These are phyloP conservation scores for Ophiorrhiza pumila DNA, from an alignment of 257 asterid genomes.

Conservation along the genomic window DNA sequence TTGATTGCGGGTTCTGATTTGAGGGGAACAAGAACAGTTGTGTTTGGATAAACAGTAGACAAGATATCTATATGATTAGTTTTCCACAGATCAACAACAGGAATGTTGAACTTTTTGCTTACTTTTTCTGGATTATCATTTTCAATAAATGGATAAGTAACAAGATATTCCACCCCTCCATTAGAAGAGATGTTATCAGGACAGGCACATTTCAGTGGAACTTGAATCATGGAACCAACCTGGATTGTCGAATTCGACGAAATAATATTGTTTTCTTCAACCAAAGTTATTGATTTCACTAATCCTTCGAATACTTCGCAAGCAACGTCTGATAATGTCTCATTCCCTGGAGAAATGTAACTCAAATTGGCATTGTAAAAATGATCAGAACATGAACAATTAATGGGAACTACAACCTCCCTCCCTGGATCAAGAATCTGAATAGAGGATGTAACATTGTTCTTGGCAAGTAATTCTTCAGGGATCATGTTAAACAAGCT, in stretches of 20 bases:
- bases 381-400: slow-evolving; percentile 43
- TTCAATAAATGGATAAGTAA: slow-evolving; percentile 53
- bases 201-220: slow-evolving; percentile 72
- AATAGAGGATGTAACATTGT: slow-evolving; percentile 29
- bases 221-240: slow-evolving; percentile 32
- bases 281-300: slow-evolving; percentile 42
- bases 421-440: slow-evolving; percentile 41
- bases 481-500: slow-evolving; percentile 35
- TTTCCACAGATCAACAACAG: slow-evolving; percentile 47
- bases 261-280: slow-evolving; percentile 25
- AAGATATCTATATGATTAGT: slow-evolving; percentile 37
- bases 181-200: slow-evolving; percentile 28
- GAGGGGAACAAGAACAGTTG: slow-evolving; percentile 62
- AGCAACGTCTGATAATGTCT: slow-evolving; percentile 29
- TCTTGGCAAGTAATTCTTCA: slow-evolving; percentile 28
- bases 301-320: slow-evolving; percentile 57
- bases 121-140: slow-evolving; percentile 38
- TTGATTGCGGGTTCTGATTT: slow-evolving; percentile 42
- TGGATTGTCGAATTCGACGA: neutral
- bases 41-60: slow-evolving; percentile 51
- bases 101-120: slow-evolving; percentile 41
- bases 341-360: slow-evolving; percentile 25
- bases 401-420: slow-evolving; percentile 52
- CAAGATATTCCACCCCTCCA: slow-evolving; percentile 35
- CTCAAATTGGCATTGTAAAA: slow-evolving; percentile 19